phyloP scores from a whole-genome alignment of 2,329 filamentous ascomycete species.

The Neopestalotiopsis rosae region DNA sequence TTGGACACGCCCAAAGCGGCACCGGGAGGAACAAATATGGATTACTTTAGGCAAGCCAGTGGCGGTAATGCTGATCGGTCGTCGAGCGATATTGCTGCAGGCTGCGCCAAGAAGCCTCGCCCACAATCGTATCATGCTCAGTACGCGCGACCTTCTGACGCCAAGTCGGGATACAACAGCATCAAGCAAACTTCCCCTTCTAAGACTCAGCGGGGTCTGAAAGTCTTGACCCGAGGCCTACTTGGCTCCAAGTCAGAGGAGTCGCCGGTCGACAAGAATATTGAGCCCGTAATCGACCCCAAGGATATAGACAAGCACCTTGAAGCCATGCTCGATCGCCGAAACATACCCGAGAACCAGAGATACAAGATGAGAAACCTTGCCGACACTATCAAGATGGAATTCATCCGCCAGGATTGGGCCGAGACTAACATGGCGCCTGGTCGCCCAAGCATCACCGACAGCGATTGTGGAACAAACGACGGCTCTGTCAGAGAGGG shows the following conservation, averaged over 20 bases:
- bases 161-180: conserved; percentile 27
- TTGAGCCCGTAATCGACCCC: conserved; percentile 60
- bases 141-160: conserved; percentile 27
- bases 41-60: conserved; percentile 10
- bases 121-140: conserved; percentile 57
- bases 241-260: conserved; percentile 44
- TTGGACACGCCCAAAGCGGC: conserved; percentile 29
- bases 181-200: conserved; percentile 32
- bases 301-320: conserved; percentile 62
- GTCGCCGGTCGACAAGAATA: conserved; percentile 39
- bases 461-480: conserved; percentile 45
- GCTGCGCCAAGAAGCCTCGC: conserved; percentile 43
- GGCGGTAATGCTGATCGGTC: conserved; percentile 17
- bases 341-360: conserved; percentile 94
- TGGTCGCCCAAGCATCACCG: conserved; percentile 38
- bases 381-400: conserved; percentile 88
- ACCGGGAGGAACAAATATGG: conserved; percentile 15
- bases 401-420: conserved; percentile 92
- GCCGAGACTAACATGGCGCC: conserved; percentile 56
- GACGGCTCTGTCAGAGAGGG: conserved; percentile 45
- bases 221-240: conserved; percentile 44
- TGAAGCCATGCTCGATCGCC: conserved; percentile 75
- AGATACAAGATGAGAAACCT: conserved; percentile 93
- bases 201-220: conserved; percentile 48
- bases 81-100: conserved; percentile 21